phyloP scores from a whole-genome alignment of 1,139 yeast genomes.

The Protomyces pachydermus region DNA sequence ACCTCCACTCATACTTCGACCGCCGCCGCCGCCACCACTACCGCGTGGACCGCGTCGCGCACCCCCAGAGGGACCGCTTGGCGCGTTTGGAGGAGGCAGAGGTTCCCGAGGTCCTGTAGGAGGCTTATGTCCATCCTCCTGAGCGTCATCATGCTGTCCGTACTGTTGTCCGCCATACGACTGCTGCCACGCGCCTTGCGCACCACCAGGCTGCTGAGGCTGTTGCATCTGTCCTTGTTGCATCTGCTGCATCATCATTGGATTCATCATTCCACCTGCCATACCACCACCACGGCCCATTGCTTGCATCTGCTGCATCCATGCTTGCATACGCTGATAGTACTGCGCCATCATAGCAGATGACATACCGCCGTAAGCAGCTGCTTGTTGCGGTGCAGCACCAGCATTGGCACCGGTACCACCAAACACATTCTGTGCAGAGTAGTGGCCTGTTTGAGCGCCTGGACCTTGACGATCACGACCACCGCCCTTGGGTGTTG shows the following conservation, averaged over 20 bases:
- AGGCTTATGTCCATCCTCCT: slow-evolving; percentile 5
- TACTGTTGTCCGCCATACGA: slow-evolving; percentile 5
- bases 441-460: slow-evolving; percentile 29
- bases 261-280: slow-evolving; percentile 22
- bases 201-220: slow-evolving; percentile 22
- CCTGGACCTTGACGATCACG: slow-evolving; percentile 31
- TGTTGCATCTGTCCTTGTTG: slow-evolving; percentile 38
- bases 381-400: slow-evolving; percentile 36
- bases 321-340: slow-evolving; percentile 80
- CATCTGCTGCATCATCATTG: slow-evolving; percentile 26
- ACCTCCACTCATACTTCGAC: slow-evolving; percentile 34
- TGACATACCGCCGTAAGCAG: slow-evolving; percentile 51
- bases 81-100: slow-evolving; percentile 15
- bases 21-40: slow-evolving; percentile 4
- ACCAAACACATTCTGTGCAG: slow-evolving; percentile 32
- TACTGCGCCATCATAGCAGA: slow-evolving; percentile 87
- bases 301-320: slow-evolving; percentile 59
- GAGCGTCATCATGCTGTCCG: slow-evolving; percentile 17
- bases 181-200: slow-evolving; percentile 2
- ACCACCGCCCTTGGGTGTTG: slow-evolving; percentile 74
- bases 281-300: slow-evolving; percentile 33
- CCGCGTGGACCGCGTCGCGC: slow-evolving; percentile 1
- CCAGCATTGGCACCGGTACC: slow-evolving; percentile 42
- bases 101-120: slow-evolving; percentile 13
- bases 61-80: slow-evolving; percentile 15